Evolutionary conservation across 177 flowering plant genomes (phyloP), one percentile per base, ranked within the genome.

Genomic region (Vitis hybrid): DNA sequence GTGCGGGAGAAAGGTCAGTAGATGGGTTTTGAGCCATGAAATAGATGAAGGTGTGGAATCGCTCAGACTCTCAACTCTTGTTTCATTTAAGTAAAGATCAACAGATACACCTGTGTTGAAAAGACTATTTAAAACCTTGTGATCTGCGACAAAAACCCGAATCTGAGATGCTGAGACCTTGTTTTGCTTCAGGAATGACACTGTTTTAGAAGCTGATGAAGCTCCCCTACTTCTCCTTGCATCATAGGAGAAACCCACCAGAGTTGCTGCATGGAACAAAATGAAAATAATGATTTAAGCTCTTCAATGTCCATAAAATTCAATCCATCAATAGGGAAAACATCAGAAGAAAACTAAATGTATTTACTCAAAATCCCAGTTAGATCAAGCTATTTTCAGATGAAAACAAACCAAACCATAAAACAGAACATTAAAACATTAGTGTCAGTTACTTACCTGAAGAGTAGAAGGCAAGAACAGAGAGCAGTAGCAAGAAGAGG

Each of bases 161-260:
- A 82, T 80, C 60, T 73, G 78, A 64, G 81, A 69, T 13, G 74
- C 59, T 9, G 78, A 67, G 52, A 77, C 78, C 72, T 73, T 69
- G 73, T 78, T 78, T 45, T 67, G 68, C 78, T 76, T 70, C 50
- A 78, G 67, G 39, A 83, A 76, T 14, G 83, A 74, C 56, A 75
- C 18, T 16, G 77, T 63, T 69, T 76, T 63, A 16, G 18, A 7
- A 61, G 64, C 48, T 50, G 76, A 66, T 75, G 78, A 66, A 72
- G 68, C 19, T 68, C 60, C 77, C 70, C 59, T 48, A 15, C 55
- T 63, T 59, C 73, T 72, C 67, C 78, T 73, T 52, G 80, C 87
- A 73, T 84, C 76, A 68, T 69, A 82, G 57, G 77, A 82, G 68
- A 84, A 82, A 64, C 87, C 87, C 73, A 83, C 82, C 68, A 72